phyloP scores from a whole-genome alignment of 192 early-diverging fungal genomes.

The Coemansia sp. region DNA sequence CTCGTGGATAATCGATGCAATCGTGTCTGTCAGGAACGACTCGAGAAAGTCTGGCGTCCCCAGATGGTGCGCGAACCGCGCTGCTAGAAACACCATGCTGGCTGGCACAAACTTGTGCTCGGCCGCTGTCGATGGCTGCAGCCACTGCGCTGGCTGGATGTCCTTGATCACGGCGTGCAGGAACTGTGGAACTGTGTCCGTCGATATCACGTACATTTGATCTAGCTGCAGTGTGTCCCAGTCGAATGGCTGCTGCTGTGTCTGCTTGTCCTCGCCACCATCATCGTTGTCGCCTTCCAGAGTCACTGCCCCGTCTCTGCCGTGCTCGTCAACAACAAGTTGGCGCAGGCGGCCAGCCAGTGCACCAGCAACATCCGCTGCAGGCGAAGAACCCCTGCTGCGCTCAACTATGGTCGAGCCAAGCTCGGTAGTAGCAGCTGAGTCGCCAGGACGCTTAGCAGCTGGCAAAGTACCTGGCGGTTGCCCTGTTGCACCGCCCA shows the following conservation, averaged over 20 bases:
- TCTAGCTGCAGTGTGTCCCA: conserved; percentile 82
- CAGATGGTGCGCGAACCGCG: conserved; percentile 85
- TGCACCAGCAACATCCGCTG: not conserved
- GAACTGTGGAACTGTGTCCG: conserved; percentile 67
- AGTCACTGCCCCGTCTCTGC: conserved; percentile 9
- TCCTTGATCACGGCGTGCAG: conserved; percentile 69
- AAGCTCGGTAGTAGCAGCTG: conserved; percentile 6
- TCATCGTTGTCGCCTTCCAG: conserved; percentile 49
- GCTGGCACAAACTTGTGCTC: conserved; percentile 72
- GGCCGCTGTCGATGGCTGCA: conserved; percentile 19
- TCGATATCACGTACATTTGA: conserved; percentile 96
- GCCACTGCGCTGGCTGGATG: conserved; percentile 62
- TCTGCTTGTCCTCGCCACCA: conserved; percentile 30
- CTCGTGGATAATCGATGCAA: conserved; percentile 59
- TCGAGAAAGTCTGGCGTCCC: conserved; percentile 71
- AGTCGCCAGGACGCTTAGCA: conserved; percentile 16
- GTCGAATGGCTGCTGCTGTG: conserved; percentile 55
- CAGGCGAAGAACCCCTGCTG: not conserved
- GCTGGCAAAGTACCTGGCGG: not conserved
- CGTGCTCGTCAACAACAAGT: conserved; percentile 19
- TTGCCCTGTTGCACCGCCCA: not conserved
- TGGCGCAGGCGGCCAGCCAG: conserved; percentile 23
- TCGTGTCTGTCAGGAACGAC: conserved; percentile 60
- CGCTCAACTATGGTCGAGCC: not conserved
- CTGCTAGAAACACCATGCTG: conserved; percentile 84